These are phyloP conservation scores for Magnaporthiopsis rhizophila DNA, from an alignment of 2,329 filamentous ascomycete genomes.

Conservation along the genomic window DNA sequence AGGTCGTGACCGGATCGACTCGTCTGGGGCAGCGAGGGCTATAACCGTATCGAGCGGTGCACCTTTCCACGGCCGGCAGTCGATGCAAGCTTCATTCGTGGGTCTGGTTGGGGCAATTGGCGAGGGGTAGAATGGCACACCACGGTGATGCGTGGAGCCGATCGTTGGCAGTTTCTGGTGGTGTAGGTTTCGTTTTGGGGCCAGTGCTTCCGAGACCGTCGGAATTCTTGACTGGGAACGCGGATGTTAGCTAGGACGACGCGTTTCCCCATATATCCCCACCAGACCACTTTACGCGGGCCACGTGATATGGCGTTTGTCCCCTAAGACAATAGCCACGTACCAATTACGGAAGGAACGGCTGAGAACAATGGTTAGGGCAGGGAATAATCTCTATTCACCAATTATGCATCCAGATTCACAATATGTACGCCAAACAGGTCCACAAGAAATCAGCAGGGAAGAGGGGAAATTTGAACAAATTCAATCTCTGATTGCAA, in stretches of 20 bases:
- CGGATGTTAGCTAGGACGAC: not conserved
- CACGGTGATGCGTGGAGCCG: not conserved
- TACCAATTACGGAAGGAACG: not conserved
- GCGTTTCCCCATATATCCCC: not conserved
- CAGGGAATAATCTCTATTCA: too few species aligned
- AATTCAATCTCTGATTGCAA: not conserved
- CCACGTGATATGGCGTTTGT: slow-evolving; percentile 2
- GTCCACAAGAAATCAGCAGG: too few species aligned
- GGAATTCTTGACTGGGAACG: not conserved
- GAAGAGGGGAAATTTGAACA: too few species aligned
- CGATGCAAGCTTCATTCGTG: not conserved
- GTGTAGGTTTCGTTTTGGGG: not conserved
- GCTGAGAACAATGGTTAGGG: too few species aligned
- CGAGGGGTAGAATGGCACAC: not conserved
- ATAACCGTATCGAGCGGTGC: not conserved
- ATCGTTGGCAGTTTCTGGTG: not conserved
- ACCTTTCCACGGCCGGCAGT: not conserved
- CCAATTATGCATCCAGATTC: too few species aligned
- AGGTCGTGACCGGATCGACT: not conserved
- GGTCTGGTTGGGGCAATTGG: not conserved
- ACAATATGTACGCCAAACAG: too few species aligned
- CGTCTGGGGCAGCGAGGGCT: not conserved
- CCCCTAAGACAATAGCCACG: not conserved
- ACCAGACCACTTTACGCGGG: slow-evolving; percentile 1
- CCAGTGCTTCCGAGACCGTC: not conserved